phyloP scores from a whole-genome alignment of 108 stramenopile genomes.

The Cyclotella sp. region DNA sequence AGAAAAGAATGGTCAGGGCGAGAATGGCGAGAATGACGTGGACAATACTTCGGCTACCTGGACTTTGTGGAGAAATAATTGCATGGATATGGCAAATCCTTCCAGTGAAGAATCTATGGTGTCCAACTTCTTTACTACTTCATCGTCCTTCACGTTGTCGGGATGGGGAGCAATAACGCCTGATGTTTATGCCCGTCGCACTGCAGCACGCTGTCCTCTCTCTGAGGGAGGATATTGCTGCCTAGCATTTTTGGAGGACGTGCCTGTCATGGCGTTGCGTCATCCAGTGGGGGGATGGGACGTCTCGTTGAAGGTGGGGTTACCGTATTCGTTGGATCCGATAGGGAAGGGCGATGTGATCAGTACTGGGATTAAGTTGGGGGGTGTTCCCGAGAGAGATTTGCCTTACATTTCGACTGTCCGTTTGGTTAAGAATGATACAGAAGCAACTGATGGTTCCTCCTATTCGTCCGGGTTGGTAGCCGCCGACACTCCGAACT shows the following conservation, averaged over 20 bases:
- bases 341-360: neutral
- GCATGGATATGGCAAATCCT: slow-evolving; percentile 35
- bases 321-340: neutral
- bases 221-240: slow-evolving; percentile 53
- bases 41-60: slow-evolving; percentile 24
- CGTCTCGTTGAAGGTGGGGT: neutral
- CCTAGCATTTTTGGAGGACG: slow-evolving; percentile 30
- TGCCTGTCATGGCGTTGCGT: slow-evolving; percentile 48
- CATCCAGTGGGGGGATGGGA: slow-evolving; percentile 47
- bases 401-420: slow-evolving; percentile 55
- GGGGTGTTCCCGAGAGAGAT: slow-evolving; percentile 33
- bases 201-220: slow-evolving; percentile 38
- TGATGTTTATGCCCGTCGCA: slow-evolving; percentile 28
- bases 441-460: neutral
- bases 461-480: neutral
- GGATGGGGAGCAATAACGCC: slow-evolving; percentile 3
- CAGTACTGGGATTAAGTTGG: slow-evolving; percentile 19
- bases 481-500: slow-evolving; percentile 53
- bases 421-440: slow-evolving; percentile 35
- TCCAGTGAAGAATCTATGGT: neutral
- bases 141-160: slow-evolving; percentile 15
- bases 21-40: slow-evolving; percentile 12
- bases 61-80: slow-evolving; percentile 40
- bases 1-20: neutral
- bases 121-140: neutral